Conservation (phyloP, 441 rosid genomes). For the Rhodomyrtus psidioides region DNA sequence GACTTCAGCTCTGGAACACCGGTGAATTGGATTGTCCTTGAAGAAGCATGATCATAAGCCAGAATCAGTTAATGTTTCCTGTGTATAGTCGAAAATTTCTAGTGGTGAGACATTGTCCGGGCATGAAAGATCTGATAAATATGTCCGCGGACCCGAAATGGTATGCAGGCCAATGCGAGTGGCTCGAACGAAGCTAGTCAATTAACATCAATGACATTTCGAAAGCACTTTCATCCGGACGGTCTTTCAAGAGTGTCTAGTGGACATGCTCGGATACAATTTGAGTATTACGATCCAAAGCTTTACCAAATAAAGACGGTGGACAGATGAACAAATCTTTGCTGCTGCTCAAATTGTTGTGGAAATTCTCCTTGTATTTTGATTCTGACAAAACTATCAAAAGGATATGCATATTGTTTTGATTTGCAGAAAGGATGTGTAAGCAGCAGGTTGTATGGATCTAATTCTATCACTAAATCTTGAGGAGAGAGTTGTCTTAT, state of each 20-base stretch:
- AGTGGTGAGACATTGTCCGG: not conserved
- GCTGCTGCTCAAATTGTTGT: no score
- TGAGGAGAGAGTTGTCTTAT: no score
- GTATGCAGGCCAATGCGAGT: not conserved
- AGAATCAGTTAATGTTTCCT: no score
- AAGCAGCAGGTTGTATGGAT: no score
- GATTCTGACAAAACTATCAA: no score
- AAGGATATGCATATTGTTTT: no score
- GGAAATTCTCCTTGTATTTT: no score
- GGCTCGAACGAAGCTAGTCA: not conserved
- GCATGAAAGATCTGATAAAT: not conserved
- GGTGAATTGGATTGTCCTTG: not conserved
- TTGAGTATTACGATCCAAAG: not conserved
- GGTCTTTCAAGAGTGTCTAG: not conserved
- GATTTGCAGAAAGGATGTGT: no score
- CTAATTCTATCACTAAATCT: no score
- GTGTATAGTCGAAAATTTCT: not conserved
- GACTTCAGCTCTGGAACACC: not conserved
- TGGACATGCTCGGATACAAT: not conserved
- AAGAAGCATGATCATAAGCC: not conserved
- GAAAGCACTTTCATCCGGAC: not conserved
- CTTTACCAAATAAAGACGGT: not conserved
- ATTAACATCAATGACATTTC: not conserved
- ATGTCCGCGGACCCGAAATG: not conserved
- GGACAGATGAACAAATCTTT: not conserved